A percentile compares a stretch with the other conserved stretches of the same genome.
phyloP scores from a whole-genome alignment of 768 basidiomycete species.

The Rhodotorula diobovata region DNA sequence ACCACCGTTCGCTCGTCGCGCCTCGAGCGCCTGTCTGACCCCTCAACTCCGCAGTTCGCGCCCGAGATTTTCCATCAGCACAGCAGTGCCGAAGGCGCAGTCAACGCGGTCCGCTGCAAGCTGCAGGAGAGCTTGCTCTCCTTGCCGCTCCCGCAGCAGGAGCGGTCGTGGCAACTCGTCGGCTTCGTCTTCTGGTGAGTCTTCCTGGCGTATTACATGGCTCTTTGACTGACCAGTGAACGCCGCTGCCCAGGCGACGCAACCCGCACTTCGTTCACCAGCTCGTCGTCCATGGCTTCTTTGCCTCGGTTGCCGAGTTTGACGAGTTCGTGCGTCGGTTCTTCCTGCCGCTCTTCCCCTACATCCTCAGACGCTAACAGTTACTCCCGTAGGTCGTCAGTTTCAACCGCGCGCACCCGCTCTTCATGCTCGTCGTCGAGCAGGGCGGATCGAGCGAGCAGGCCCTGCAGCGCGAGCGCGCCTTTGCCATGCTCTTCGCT shows the following conservation, averaged over 20 bases:
- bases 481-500: not conserved
- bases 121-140: not conserved
- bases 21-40: no score
- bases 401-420: conserved; percentile 6
- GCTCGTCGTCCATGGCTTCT: not conserved
- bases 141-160: not conserved
- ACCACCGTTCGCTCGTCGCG: not conserved
- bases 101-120: not conserved
- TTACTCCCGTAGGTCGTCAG: not conserved
- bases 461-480: not conserved
- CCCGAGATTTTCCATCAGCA: conserved; percentile 1
- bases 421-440: conserved; percentile 4
- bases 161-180: not conserved
- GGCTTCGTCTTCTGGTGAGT: conserved; percentile 3
- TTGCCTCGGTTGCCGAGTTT: not conserved
- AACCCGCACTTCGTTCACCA: not conserved
- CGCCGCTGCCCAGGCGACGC: not conserved
- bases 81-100: not conserved
- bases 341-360: not conserved
- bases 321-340: conserved; percentile 4
- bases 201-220: no score
- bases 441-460: not conserved
- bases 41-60: not conserved
- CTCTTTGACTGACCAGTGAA: no score
- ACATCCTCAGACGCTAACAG: no score